A percentile compares a stretch with the other conserved stretches of the same genome.
These are phyloP conservation scores for Fusarium fracticaudum DNA, from an alignment of 2,329 filamentous ascomycete genomes.

Conservation along the genomic window DNA sequence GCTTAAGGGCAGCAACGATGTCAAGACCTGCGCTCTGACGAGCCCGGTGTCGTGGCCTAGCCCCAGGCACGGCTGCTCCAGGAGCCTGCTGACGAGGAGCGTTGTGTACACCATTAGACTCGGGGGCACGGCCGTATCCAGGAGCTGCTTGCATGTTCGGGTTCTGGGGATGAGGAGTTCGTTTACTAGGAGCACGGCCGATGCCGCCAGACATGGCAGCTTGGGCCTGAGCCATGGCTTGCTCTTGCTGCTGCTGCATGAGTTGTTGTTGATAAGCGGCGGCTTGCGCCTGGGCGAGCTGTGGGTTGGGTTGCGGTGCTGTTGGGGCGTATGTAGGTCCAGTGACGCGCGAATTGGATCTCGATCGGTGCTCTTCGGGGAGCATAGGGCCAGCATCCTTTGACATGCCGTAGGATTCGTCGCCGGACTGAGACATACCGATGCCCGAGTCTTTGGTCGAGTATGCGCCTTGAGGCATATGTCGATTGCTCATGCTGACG, in stretches of 20 bases:
- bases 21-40: slow-evolving; percentile 85
- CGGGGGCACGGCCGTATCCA: slow-evolving; percentile 43
- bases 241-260: slow-evolving; percentile 85
- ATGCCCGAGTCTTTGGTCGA: slow-evolving; percentile 70
- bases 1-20: slow-evolving; percentile 82
- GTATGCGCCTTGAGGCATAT: slow-evolving; percentile 62
- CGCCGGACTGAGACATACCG: slow-evolving; percentile 66
- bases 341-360: slow-evolving; percentile 73
- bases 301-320: slow-evolving; percentile 47
- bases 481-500: slow-evolving; percentile 65
- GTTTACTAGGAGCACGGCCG: slow-evolving; percentile 78
- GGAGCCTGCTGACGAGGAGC: slow-evolving; percentile 51
- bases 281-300: slow-evolving; percentile 51
- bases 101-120: slow-evolving; percentile 46
- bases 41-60: slow-evolving; percentile 78
- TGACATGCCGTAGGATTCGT: slow-evolving; percentile 62
- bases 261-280: slow-evolving; percentile 69
- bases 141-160: slow-evolving; percentile 39
- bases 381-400: slow-evolving; percentile 69
- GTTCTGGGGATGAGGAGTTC: slow-evolving; percentile 55
- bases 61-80: slow-evolving; percentile 54
- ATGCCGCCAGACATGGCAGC: slow-evolving; percentile 78
- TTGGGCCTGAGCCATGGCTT: slow-evolving; percentile 82
- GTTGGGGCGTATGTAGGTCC: slow-evolving; percentile 62
- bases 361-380: slow-evolving; percentile 72